These are phyloP conservation scores for Heritiera littoralis DNA, from an alignment of 345 rosid species.

Conservation along the genomic window DNA sequence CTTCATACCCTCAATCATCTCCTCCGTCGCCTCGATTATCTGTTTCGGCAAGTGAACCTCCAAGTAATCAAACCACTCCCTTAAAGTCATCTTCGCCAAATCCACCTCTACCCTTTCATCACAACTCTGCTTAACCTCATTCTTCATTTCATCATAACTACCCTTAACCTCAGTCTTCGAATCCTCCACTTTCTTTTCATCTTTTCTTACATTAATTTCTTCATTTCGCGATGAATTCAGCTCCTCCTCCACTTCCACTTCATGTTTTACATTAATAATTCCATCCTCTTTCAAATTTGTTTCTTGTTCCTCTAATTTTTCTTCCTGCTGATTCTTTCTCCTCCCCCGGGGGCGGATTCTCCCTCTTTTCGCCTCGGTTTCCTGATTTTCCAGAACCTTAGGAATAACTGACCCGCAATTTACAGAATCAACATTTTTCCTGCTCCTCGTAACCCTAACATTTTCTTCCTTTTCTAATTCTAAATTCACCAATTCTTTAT, in stretches of 20 bases:
- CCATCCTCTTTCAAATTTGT: not conserved
- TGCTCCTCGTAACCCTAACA: conserved; percentile 38
- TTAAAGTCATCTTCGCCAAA: conserved; percentile 54
- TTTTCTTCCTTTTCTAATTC: conserved; percentile 24
- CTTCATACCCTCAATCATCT: conserved; percentile 60
- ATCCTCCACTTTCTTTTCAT: conserved; percentile 9
- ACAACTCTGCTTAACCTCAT: conserved; percentile 10
- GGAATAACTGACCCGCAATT: conserved; percentile 10
- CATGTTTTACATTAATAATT: not conserved
- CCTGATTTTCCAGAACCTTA: conserved; percentile 24
- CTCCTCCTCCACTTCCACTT: conserved; percentile 6
- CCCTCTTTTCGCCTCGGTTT: conserved; percentile 15
- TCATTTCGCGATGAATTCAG: not conserved
- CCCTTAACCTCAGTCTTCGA: not conserved
- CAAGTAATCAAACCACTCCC: conserved; percentile 68
- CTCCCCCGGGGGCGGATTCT: conserved; percentile 22
- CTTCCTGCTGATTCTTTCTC: conserved; percentile 21
- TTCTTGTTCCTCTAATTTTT: not conserved
- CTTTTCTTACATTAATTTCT: conserved; percentile 14
- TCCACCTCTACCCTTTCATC: conserved; percentile 22
- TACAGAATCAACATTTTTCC: conserved; percentile 26
- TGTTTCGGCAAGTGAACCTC: conserved; percentile 52
- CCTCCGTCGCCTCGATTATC: conserved; percentile 56
- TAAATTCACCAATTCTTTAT: conserved; percentile 17
- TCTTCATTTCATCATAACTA: not conserved